Base-by-base conservation (phyloP, 768 basidiomycete species). In the Phanerochaete sordida region DNA sequence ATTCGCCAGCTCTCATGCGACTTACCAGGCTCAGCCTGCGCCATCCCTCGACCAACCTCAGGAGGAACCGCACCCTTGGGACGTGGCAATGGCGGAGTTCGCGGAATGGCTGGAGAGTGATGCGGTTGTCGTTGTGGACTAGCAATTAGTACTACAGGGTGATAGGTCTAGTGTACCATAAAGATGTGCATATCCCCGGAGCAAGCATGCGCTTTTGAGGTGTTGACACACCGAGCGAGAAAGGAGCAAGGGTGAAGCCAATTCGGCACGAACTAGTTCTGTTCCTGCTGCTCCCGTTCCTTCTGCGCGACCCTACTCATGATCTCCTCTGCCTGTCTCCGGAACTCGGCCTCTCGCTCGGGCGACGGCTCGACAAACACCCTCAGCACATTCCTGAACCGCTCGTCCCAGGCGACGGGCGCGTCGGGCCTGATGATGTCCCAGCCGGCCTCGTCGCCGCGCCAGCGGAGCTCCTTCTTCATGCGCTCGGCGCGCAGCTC, bases 391-490 rank as follows among this genome's bases (percentile, higher is more conserved):
- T 79, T 78, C 56, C 77, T 74, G 66, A 91, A 90, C 60, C 87
- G 77, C 60, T 86, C 81, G 66, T 95, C 90, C 94, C 94, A 98
- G 24, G 78, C 79, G 13, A 90, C 85, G 16, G 76, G 75, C 55
- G 74, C 74, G 1, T 84, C 82, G 2, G 87, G 85, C 57, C 84
- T 79, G 57, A 95, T 78, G 57, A 94, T 83, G 43, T 82, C 79
- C 90, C 90, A 98, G 2, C 91, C 95, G 53, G 79, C 79, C 57
- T 89, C 75, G 66, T 95, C 90, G 23, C 82, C 79, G 47, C 84
- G 81, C 96, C 96, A 98, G 66, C 85, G 79, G 65, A 85, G 72
- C 75, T 98, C 96, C 75, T 95, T 96, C 74, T 89, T 88, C 72
- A 94, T 72, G 65, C 96, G 79, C 74, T 98, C 94, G 39, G 88